A percentile compares a stretch with the other conserved stretches of the same genome.
phyloP scores from a whole-genome alignment of 2,329 filamentous ascomycete species.

The Cercospora sp. region DNA sequence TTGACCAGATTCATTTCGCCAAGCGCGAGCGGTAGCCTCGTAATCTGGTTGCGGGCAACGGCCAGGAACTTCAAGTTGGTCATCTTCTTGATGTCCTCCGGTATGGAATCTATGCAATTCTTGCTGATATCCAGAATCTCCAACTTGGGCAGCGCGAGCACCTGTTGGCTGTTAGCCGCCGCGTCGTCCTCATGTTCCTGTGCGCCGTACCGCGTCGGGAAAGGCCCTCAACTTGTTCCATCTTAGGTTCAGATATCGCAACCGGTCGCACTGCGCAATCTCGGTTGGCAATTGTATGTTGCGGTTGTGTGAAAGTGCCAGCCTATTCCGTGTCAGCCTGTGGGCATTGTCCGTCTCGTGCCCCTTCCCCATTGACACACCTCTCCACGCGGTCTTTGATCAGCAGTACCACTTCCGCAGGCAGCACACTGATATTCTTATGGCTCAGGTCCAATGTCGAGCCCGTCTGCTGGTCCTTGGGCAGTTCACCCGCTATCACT shows the following conservation, averaged over 20 bases:
- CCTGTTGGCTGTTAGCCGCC: conserved; percentile 51
- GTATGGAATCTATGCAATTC: conserved; percentile 77
- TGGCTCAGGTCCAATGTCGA: conserved; percentile 78
- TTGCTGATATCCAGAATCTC: conserved; percentile 91
- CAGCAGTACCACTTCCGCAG: conserved; percentile 72
- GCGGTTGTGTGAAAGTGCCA: conserved; percentile 80
- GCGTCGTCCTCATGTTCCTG: not conserved
- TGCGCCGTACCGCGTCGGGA: conserved; percentile 60
- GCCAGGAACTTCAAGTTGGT: conserved; percentile 87
- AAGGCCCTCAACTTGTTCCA: conserved; percentile 72
- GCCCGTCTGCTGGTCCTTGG: conserved; percentile 52
- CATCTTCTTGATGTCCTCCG: conserved; percentile 76
- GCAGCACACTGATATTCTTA: conserved; percentile 69
- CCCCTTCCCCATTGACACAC: conserved; percentile 43
- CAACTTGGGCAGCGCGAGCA: conserved; percentile 80
- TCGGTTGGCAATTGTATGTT: conserved; percentile 68
- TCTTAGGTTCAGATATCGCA: conserved; percentile 78
- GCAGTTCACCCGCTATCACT: conserved; percentile 30
- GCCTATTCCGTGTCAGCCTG: conserved; percentile 50
- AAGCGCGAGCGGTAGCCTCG: conserved; percentile 77
- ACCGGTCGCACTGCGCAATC: conserved; percentile 72
- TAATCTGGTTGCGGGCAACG: conserved; percentile 81
- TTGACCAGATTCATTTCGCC: conserved; percentile 92
- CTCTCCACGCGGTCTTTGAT: conserved; percentile 73
- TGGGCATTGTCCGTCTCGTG: not conserved